Conservation (phyloP, 2,329 filamentous ascomycete species). For the Monilinia vaccinii-corymbosi region DNA sequence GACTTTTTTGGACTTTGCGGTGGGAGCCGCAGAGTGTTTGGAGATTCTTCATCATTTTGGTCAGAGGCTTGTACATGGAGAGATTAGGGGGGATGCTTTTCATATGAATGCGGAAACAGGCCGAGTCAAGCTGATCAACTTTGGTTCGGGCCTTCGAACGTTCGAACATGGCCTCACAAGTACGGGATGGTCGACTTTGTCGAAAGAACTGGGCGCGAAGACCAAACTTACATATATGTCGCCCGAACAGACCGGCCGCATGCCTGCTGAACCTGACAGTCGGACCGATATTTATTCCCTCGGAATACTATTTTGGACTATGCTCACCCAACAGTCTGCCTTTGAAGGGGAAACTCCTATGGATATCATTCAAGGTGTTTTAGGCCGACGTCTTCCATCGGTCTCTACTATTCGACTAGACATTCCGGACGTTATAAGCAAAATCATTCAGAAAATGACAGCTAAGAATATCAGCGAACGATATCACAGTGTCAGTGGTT, state of each 20-base stretch:
- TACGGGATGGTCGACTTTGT: slow-evolving; percentile 76
- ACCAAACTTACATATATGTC: slow-evolving; percentile 88
- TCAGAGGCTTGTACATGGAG: slow-evolving; percentile 78
- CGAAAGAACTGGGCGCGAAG: slow-evolving; percentile 75
- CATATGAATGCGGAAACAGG: slow-evolving; percentile 68
- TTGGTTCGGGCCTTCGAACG: slow-evolving; percentile 76
- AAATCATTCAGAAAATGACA: slow-evolving; percentile 86
- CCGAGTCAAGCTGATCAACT: slow-evolving; percentile 70
- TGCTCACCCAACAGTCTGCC: slow-evolving; percentile 69
- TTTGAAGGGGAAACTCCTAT: slow-evolving; percentile 74
- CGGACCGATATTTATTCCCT: slow-evolving; percentile 91
- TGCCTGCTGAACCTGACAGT: slow-evolving; percentile 85
- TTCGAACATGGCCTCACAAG: slow-evolving; percentile 86
- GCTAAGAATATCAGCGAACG: slow-evolving; percentile 79
- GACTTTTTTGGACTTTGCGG: slow-evolving; percentile 81
- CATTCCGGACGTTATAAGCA: slow-evolving; percentile 71
- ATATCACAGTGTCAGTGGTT: slow-evolving; percentile 80
- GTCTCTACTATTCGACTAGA: slow-evolving; percentile 73
- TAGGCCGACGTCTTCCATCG: slow-evolving; percentile 68
- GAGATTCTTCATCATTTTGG: slow-evolving; percentile 80
- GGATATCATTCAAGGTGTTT: slow-evolving; percentile 84
- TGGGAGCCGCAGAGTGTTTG: slow-evolving; percentile 76
- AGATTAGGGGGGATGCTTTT: slow-evolving; percentile 84
- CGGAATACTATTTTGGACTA: slow-evolving; percentile 80
- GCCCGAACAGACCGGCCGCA: slow-evolving; percentile 86